Evolutionary conservation across 2,329 filamentous ascomycete genomes (phyloP), one percentile per base, ranked within the genome.

Genomic region (Zasmidium citrigriseum): DNA sequence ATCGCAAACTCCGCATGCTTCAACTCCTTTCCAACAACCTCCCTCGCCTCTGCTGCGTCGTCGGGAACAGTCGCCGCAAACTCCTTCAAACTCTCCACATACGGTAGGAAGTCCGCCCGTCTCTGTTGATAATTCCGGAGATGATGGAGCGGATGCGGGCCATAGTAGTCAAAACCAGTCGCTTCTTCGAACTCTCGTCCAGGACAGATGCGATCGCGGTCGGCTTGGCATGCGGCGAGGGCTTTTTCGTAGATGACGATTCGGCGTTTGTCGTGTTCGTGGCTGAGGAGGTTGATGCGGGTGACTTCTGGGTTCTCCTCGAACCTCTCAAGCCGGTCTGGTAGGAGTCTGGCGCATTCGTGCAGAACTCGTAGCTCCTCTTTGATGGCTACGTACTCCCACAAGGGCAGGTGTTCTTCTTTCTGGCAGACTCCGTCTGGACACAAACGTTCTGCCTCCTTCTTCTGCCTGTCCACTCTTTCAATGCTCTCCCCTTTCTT

Each of bases 371-470:
- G 45, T 4, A 63, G 52, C 24, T 38, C 16, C 38, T 58, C 55
- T n/a, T n/a, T n/a, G n/a, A n/a, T n/a, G n/a, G n/a, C n/a, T n/a
- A n/a, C n/a, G 2, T 46, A n/a, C 47, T 63, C 58, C 61, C 61
- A 63, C 16, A 63, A 41, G 21, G 61, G 61, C 21, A 61, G 46
- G 46, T 63, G 58, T 47, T 56, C 58, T 34, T 57, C 45, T 50
- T 45, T 53, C 23, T 61, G 55, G 22, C 52, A 58, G n/a, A 44
- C 18, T 10, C 58, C 58, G 12, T 46, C 52, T 1, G 58, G 58
- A 54, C 55, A 63, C 1, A 54, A 14, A 3, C 27, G 16, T 14
- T 57, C 58, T 2, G 49, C 58, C 5, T 59, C 54, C 41, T 48
- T 29, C 14, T 21, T 14, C 16, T 52, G 45, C 20, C 45, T 46